Percentiles rank a stretch among this genome's conserved stretches.
Conservation (phyloP, 192 early-diverging fungal species). For the Mortierella hygrophila region DNA sequence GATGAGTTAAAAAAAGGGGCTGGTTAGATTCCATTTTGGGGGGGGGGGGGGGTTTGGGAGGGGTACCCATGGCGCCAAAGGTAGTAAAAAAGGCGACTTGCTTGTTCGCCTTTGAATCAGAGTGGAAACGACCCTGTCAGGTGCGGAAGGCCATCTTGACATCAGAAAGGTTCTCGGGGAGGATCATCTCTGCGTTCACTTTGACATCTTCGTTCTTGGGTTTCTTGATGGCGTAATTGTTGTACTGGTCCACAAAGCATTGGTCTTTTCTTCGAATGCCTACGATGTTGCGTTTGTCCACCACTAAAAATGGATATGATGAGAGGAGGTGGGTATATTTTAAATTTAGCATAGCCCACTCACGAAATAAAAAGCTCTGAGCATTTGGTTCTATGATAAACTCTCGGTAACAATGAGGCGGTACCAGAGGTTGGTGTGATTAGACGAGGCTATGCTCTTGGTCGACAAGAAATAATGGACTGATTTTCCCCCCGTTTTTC, state of each 20-base stretch:
- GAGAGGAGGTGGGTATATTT: too few relatives aligned
- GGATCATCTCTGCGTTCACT: conserved; percentile 65
- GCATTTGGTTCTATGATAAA: too few relatives aligned
- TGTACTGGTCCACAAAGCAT: conserved; percentile 79
- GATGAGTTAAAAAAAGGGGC: background rate
- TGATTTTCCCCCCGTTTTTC: too few relatives aligned
- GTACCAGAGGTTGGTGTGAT: too few relatives aligned
- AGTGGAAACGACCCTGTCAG: conserved; percentile 47
- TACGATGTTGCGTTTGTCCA: conserved; percentile 70
- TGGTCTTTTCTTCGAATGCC: conserved; percentile 59
- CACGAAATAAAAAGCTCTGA: too few relatives aligned
- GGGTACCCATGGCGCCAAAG: background rate
- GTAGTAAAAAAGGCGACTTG: background rate
- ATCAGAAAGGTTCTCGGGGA: conserved; percentile 79
- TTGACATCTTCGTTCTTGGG: conserved; percentile 25
- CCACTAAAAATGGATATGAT: conserved; percentile 64
- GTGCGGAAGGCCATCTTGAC: conserved; percentile 58
- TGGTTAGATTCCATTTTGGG: too few relatives aligned
- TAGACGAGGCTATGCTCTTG: too few relatives aligned
- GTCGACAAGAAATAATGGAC: too few relatives aligned
- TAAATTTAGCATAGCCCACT: too few relatives aligned
- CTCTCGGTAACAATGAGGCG: too few relatives aligned
- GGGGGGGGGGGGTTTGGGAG: too few relatives aligned
- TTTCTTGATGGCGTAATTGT: conserved; percentile 52
- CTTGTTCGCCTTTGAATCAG: conserved; percentile 42